Base-by-base conservation (phyloP, 1,284 basidiomycete species). In the Leccinum pachyderme region DNA sequence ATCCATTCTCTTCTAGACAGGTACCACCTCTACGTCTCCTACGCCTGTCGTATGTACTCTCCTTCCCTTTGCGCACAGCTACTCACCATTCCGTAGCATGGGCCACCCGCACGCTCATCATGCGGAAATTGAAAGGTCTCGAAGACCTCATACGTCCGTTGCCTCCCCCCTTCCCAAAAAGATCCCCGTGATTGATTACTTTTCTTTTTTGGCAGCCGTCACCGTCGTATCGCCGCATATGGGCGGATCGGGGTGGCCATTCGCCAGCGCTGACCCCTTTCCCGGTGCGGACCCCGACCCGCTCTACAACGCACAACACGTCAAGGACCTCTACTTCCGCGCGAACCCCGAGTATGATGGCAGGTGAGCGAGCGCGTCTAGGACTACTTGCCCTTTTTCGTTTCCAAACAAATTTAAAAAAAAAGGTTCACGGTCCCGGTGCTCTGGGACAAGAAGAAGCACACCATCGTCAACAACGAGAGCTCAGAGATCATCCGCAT, bases 401-500 rank as follows among this genome's bases (percentile, higher is more conserved):
- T 18, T 18, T 18, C 18, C 18, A 39, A n/a, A 35, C 32, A 12
- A 12, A 11, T 31, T 31, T 22, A 41, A 15, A 15, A 13, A 2
- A 32, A 7, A 53, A 86, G 87, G 50, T 94, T 91, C 77, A 93
- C 93, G 4, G 93, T 95, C 2, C 95, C 96, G n/a, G 76, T 95
- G 48, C 77, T 98, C 2, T 99, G 94, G 93, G 97, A 98, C 77
- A 96, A 88, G 77, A 91, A 97, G 73, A 77, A 73, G 39, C 74
- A 88, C 55, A 93, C 91, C 35, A 91, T 99, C 62, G 97, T 99
- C 54, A 97, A 92, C 77, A 99, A 97, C 72, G 95, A 98, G 71
- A 91, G 87, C 60, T 87, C 89, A 1, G 94, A 97, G 73, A 95
- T 98, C 66, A 94, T 98, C 64, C 87, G 96, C 52, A 91, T 95